Evolutionary conservation across 768 basidiomycete species (phyloP), one percentile per base, ranked within the genome.

Genomic region (Tubosaeta sp.): DNA sequence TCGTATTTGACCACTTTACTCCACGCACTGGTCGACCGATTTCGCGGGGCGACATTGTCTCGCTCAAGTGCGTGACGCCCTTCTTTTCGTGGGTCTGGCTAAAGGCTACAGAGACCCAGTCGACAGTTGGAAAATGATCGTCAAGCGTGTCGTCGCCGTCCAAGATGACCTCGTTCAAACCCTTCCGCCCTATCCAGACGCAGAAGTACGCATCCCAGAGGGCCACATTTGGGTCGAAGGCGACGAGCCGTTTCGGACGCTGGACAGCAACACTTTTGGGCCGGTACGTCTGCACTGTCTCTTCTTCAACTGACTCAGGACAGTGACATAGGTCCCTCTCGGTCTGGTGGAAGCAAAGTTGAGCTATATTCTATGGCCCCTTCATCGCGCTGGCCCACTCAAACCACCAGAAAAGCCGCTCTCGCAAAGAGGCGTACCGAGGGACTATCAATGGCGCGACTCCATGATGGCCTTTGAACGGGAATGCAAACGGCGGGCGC

Each of bases 141-240:
- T 89, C 44, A 90, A 90, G 61, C 76, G 88, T 29, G 79, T 90
- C 38, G 55, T 85, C 45, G 88, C 79, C 4, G 59, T 82, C 19
- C 80, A 80, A 60, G 84, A 84, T 9, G 86, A 89, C 60, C 61
- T 65, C 32, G 77, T 90, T 0, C 76, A 77, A 58, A 86, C 88
- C 4, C 70, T 86, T n/a, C 81, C 86, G 19, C 86, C 86, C 4
- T 85, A 83, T 59, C 81, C 82, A 1, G 75, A 80, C 17, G 50
- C 70, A 5, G 73, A 80, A 52, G 78, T 84, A 8, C 62, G 53
- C 26, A 67, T 90, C 33, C 86, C 87, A 4, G 53, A 70, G 59
- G 85, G 85, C 1, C 82, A 88, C 53, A 73, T 82, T 37, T 90
- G 88, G 88, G 76, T 89, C 46, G 87, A 90, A 78, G 87, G 65